Percentiles rank a stretch among this genome's conserved stretches.
These are phyloP conservation scores for Pistacia atlantica DNA, from an alignment of 345 rosid species.

Conservation along the genomic window DNA sequence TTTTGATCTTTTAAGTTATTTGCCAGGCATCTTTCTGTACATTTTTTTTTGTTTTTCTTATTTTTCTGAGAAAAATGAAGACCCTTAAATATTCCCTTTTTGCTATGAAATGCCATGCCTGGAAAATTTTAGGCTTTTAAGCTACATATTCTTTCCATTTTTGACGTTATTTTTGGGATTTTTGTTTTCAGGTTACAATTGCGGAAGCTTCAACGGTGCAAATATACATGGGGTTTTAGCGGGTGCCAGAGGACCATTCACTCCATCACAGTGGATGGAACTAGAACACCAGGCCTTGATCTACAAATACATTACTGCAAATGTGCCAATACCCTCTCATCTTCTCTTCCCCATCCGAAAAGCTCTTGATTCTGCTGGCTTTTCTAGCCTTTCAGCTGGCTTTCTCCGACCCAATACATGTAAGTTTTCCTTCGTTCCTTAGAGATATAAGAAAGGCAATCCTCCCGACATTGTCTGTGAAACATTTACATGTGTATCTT, in stretches of 20 bases:
- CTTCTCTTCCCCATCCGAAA: slow-evolving; percentile 78
- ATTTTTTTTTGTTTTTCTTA: background rate
- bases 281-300: slow-evolving; percentile 94
- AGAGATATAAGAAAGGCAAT: background rate
- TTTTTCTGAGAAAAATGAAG: background rate
- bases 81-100: background rate
- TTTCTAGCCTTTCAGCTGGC: slow-evolving; percentile 43
- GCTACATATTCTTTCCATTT: background rate
- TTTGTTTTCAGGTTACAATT: slow-evolving; percentile 35
- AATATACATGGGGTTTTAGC: slow-evolving; percentile 40
- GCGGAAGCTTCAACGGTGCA: slow-evolving; percentile 38
- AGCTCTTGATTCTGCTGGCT: slow-evolving; percentile 60
- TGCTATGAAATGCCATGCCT: background rate
- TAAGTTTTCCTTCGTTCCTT: slow-evolving; percentile 29
- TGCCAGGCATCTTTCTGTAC: slow-evolving; percentile 5
- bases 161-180: slow-evolving; percentile 6
- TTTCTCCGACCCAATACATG: slow-evolving; percentile 56
- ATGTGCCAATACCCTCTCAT: slow-evolving; percentile 74
- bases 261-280: slow-evolving; percentile 89
- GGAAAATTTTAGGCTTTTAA: slow-evolving; percentile 7
- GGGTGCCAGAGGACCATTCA: slow-evolving; percentile 58
- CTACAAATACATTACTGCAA: slow-evolving; percentile 78
- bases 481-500: background rate
- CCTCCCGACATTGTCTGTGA: background rate
- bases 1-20: slow-evolving; percentile 18